phyloP scores from a whole-genome alignment of 2,329 filamentous ascomycete species.

The Pseudocercospora macadamiae region DNA sequence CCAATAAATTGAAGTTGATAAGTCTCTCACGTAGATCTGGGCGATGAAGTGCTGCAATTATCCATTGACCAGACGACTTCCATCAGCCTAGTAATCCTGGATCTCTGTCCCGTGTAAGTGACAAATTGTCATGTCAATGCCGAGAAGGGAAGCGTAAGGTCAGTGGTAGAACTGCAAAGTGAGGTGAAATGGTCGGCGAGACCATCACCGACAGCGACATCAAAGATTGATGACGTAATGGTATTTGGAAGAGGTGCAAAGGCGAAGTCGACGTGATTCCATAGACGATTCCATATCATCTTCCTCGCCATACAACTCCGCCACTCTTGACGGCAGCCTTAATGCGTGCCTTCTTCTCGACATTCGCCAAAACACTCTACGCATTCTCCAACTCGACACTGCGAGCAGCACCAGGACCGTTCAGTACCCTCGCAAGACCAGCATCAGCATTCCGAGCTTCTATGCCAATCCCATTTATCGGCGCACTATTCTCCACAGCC shows the following conservation, averaged over 20 bases:
- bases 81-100: too few species aligned
- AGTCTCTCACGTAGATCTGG: too few species aligned
- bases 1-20: too few species aligned
- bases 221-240: conserved; percentile 4
- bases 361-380: conserved; percentile 53
- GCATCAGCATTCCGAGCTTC: conserved; percentile 46
- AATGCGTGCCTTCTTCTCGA: conserved; percentile 29
- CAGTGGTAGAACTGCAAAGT: not conserved
- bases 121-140: not conserved
- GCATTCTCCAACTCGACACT: conserved; percentile 50
- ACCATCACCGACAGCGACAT: not conserved
- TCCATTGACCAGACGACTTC: too few species aligned
- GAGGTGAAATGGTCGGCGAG: not conserved
- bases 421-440: conserved; percentile 37
- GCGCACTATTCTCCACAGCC: conserved; percentile 71
- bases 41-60: too few species aligned
- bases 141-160: not conserved
- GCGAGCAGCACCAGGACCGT: conserved; percentile 29
- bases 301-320: not conserved
- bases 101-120: too few species aligned
- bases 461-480: conserved; percentile 80
- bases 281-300: not conserved
- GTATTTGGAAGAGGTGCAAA: not conserved
- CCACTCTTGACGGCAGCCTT: not conserved
- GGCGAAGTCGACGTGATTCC: conserved; percentile 4